Evolutionary conservation across 1,284 basidiomycete species (phyloP).

Genomic region (Porodaedalea pini): DNA sequence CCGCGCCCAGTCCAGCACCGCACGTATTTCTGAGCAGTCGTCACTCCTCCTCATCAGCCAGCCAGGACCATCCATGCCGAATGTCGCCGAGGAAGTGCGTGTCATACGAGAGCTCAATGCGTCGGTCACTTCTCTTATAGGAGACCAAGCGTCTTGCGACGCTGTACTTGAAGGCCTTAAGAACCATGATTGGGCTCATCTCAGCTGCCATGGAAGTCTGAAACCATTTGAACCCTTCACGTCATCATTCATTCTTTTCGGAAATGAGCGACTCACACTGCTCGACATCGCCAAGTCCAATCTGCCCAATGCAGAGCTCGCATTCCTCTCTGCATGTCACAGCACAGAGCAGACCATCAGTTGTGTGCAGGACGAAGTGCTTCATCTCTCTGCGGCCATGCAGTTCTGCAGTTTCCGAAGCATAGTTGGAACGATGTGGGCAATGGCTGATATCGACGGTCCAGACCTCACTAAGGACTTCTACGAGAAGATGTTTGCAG

Average conservation of each 20-base stretch:
- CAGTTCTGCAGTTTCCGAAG: constrained; percentile 33
- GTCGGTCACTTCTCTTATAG: background rate
- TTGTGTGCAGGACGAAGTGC: constrained; percentile 29
- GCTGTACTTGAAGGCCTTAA: background rate
- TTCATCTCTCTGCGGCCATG: constrained; percentile 35
- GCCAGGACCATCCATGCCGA: too few species aligned
- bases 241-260: background rate
- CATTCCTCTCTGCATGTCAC: too few species aligned
- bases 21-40: background rate
- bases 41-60: background rate
- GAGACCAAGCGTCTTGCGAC: background rate
- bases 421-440: constrained; percentile 40
- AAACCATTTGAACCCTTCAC: background rate
- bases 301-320: constrained; percentile 29
- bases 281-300: constrained; percentile 28
- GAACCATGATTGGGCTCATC: background rate
- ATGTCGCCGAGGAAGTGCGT: background rate
- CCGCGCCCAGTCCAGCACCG: constrained; percentile 7
- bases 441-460: constrained; percentile 28
- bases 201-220: background rate
- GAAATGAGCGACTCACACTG: constrained; percentile 22
- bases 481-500: background rate
- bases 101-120: background rate
- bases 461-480: background rate
- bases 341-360: too few species aligned